Conservation (phyloP, 2,329 filamentous ascomycete species). For the Hypomyces perniciosus region DNA sequence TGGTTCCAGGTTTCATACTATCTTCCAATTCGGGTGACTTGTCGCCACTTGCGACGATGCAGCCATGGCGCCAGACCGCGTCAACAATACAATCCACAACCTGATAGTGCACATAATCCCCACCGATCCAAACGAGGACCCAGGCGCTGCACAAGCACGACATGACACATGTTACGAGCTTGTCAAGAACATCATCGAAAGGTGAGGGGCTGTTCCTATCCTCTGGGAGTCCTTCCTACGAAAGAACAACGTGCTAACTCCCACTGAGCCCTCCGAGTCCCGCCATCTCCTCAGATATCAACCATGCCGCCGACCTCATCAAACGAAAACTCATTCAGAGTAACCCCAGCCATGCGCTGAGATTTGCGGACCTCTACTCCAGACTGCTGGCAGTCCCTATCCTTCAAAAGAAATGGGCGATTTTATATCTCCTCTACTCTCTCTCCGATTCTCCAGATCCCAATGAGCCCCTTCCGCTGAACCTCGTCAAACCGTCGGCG, state of each 20-base stretch:
- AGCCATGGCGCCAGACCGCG: slow-evolving; percentile 57
- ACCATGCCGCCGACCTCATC: slow-evolving; percentile 89
- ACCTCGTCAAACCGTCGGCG: slow-evolving; percentile 34
- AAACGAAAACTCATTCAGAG: slow-evolving; percentile 79
- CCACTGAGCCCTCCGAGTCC: slow-evolving; percentile 42
- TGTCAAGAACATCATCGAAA: slow-evolving; percentile 46
- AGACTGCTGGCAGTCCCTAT: slow-evolving; percentile 85
- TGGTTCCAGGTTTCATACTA: too few relatives aligned
- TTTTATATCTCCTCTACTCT: slow-evolving; percentile 83
- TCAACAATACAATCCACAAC: slow-evolving; percentile 73
- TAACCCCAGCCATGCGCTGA: slow-evolving; percentile 70
- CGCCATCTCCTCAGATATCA: slow-evolving; percentile 63
- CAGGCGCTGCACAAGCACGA: slow-evolving; percentile 61
- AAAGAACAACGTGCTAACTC: slow-evolving; percentile 8
- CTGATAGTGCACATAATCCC: slow-evolving; percentile 71
- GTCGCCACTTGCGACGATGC: slow-evolving; percentile 37
- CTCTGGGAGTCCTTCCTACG: not conserved
- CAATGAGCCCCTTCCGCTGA: slow-evolving; percentile 44
- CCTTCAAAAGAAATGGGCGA: slow-evolving; percentile 92
- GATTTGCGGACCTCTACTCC: slow-evolving; percentile 87
- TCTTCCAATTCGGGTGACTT: too few relatives aligned
- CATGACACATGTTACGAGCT: slow-evolving; percentile 56
- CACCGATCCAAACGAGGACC: slow-evolving; percentile 57
- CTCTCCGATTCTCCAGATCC: slow-evolving; percentile 64
- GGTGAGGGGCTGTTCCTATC: slow-evolving; percentile 30